Base-by-base conservation (phyloP, 176 grass and related monocot species). In the Triticum monococcum region DNA sequence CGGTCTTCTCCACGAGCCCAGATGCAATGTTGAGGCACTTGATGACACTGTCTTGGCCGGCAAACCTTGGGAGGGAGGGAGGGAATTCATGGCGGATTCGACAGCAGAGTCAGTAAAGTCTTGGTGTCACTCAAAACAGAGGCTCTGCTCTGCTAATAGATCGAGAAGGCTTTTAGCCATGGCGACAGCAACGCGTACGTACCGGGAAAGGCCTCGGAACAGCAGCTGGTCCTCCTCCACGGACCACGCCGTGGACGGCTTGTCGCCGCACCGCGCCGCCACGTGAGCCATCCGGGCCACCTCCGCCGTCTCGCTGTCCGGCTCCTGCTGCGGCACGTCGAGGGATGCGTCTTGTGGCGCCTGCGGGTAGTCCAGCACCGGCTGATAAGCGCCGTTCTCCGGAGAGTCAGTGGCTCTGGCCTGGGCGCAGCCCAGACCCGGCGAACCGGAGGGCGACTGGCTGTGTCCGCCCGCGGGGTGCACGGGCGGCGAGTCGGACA, bases 141-240 rank as follows among this genome's bases (percentile, higher is more conserved):
- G 8, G 50, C 50, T 54, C 50, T 54, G 50, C 43, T 43, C 48
- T 52, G 48, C 46, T 50, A 12, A 50, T 4, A 14, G 35, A 36
- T 36, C 35, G 35, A 36, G 35, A 36, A 36, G 35, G 35, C 35
- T 8, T 38, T 38, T 38, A 38, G 37, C 37, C 37, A 69, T 71
- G 14, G 80, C 18, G 4, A 16, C 46, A 50, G 46, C 46, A 54
- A 11, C 1, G 5, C n/a, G n/a, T 57, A 83, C 69, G 4, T 83
- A 88, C 81, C n/a, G 57, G 22, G 59, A 20, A 30, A 89, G 67
- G 81, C 67, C 4, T 3, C 31, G 3, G 67, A 79, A 40, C 81
- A 84, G 3, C 56, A 24, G 0, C 10, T 31, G 20, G 14, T 79
- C 41, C 75, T 89, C 81, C n/a, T 84, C 66, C 22, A 30, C 12